Percentiles rank a stretch among this genome's conserved stretches.
Conservation (phyloP, 257 asterid genomes). For the Petunia axillaris region DNA sequence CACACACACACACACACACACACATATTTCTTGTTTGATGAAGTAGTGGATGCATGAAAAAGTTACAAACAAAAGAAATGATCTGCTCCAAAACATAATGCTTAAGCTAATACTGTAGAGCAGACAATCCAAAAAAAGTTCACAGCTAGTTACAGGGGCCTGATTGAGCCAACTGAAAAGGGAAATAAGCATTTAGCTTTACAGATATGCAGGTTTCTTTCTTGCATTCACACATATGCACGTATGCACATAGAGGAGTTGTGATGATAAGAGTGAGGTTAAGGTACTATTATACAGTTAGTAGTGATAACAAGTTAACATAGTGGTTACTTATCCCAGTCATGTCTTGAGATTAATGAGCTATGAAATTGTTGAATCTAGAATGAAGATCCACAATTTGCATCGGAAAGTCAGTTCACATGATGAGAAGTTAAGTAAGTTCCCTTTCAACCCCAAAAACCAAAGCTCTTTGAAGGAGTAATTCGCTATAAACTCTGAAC, state of each 20-base stretch:
- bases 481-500: neutral
- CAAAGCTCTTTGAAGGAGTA: neutral
- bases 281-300: neutral
- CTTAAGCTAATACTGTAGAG: too few species aligned
- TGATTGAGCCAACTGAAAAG: too few species aligned
- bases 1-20: too few species aligned
- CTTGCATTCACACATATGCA: neutral
- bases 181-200: too few species aligned
- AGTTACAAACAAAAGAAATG: too few species aligned
- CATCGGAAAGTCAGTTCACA: neutral
- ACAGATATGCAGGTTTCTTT: too few species aligned
- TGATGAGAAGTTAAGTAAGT: neutral
- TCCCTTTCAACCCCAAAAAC: constrained; percentile 5
- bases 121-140: too few species aligned
- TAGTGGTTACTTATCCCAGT: neutral
- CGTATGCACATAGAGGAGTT: neutral
- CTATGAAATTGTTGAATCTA: constrained; percentile 9
- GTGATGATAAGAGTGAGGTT: neutral
- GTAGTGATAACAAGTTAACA: neutral
- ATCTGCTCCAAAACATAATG: too few species aligned
- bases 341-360: neutral
- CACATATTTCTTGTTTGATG: too few species aligned
- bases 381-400: constrained; percentile 7
- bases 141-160: too few species aligned
- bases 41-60: too few species aligned